Evolutionary conservation across 495 filamentous ascomycete genomes (phyloP).

Genomic region (Cladorrhinum samala): DNA sequence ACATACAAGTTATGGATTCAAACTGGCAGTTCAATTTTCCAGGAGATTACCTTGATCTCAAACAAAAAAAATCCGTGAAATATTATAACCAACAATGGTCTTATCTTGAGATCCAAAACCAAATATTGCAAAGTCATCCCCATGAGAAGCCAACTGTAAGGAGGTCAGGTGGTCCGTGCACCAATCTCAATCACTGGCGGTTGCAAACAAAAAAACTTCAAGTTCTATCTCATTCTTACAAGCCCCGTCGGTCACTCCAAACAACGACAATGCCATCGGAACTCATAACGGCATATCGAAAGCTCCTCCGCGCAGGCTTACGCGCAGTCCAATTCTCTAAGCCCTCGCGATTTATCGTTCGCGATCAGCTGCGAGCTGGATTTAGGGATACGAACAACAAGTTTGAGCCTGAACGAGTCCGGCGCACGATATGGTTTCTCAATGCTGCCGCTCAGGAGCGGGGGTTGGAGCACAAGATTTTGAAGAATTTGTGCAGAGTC

Average conservation of each 20-base stretch:
- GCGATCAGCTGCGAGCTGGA: slow-evolving; percentile 56
- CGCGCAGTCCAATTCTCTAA: slow-evolving; percentile 74
- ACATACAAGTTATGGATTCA: too few relatives aligned
- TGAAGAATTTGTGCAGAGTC: slow-evolving; percentile 66
- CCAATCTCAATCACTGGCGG: not conserved
- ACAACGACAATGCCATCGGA: slow-evolving; percentile 21
- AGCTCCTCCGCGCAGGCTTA: slow-evolving; percentile 65
- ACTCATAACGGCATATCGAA: slow-evolving; percentile 71
- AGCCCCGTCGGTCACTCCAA: not conserved
- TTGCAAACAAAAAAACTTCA: not conserved
- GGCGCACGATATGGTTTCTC: slow-evolving; percentile 74
- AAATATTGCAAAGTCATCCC: too few relatives aligned
- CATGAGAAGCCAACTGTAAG: not conserved
- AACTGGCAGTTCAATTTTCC: too few relatives aligned
- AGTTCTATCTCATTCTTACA: not conserved
- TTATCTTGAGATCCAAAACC: too few relatives aligned
- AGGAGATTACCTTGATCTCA: too few relatives aligned
- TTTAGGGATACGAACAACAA: slow-evolving; percentile 58
- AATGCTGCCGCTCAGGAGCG: slow-evolving; percentile 55
- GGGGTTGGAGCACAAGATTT: slow-evolving; percentile 73
- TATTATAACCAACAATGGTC: too few relatives aligned
- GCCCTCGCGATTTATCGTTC: slow-evolving; percentile 63
- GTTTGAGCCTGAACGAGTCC: slow-evolving; percentile 55
- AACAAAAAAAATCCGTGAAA: too few relatives aligned
- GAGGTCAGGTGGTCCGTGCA: not conserved